Evolutionary conservation across 805 yeast genomes (phyloP), one percentile per base, ranked within the genome.

Genomic region (Cyberlindnera maritima): DNA sequence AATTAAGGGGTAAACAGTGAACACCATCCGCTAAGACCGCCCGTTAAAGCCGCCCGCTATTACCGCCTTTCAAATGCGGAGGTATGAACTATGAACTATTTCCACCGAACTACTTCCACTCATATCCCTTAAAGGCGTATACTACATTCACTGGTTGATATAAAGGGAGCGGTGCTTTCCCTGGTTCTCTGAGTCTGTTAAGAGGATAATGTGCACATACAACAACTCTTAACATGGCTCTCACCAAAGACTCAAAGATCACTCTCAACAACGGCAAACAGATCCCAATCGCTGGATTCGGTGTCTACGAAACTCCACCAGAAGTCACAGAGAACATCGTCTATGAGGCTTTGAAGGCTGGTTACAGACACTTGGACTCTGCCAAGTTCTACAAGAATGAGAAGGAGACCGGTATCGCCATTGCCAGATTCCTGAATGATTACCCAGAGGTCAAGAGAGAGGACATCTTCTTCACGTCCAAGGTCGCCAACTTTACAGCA

Each of bases 291-390:
- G 36, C 61, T 11, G 60, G 59, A 0, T 55, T 55, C 20, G 62
- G 62, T 32, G 49, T 58, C 1, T 57, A 55, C 41, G 53, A 52
- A 41, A 58, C 58, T 3, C 61, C 60, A 14, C 33, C 52, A 10
- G 49, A 49, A 10, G 56, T 46, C 14, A 46, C 62, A 10, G 40
- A 45, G 6, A 32, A 43, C n/a, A 37, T 58, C 20, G 52, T 55
- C 15, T 52, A 54, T 26, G 51, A 56, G 42, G 62, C 62, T 1
- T 41, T 58, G 36, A 50, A 53, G 37, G 49, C 32, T 17, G 62
- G 60, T n/a, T 58, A 58, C 45, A 56, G 62, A 53, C 62, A 56
- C 41, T 42, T 58, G 38, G 62, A 58, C 38, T 46, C 52, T 18
- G 62, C 62, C 11, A 47, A 44, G 25, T 19, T 25, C 29, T 58